Conservation (phyloP, 2,329 filamentous ascomycete genomes). For the Apiospora aurea region DNA sequence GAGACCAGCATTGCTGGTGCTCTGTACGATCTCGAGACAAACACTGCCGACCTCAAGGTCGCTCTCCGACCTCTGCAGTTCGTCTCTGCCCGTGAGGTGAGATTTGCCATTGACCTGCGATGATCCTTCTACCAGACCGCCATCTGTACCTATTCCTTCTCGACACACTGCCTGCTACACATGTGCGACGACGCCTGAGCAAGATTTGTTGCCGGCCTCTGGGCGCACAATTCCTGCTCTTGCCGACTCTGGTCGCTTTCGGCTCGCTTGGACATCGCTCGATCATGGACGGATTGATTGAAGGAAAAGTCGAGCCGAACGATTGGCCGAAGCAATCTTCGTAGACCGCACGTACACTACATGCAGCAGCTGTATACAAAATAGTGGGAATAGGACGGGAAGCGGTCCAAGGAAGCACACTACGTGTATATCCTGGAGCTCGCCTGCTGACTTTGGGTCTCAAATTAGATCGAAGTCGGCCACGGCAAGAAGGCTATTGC, state of each 20-base stretch:
- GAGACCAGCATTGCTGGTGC: constrained; percentile 96
- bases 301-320: constrained; percentile 31
- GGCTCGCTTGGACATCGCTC: constrained; percentile 23
- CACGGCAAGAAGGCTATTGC: constrained; percentile 99
- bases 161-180: constrained; percentile 19
- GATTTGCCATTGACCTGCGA: constrained; percentile 49
- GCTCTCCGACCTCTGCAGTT: constrained; percentile 98
- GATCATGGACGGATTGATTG: constrained; percentile 16
- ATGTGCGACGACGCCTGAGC: constrained; percentile 7
- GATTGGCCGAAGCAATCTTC: constrained; percentile 31
- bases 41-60: constrained; percentile 97
- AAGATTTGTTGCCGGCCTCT: constrained; percentile 12
- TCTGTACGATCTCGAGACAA: constrained; percentile 98
- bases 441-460: constrained; percentile 77
- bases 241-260: constrained; percentile 15
- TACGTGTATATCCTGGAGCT: constrained; percentile 67
- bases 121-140: constrained; percentile 31
- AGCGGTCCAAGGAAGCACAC: constrained; percentile 72
- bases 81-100: constrained; percentile 99
- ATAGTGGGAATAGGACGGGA: constrained; percentile 73
- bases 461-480: constrained; percentile 95
- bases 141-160: constrained; percentile 38
- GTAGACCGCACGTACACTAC: constrained; percentile 33
- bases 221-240: constrained; percentile 14
- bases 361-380: constrained; percentile 36